Conservation (phyloP, 116 monocot species). For the Dioscorea cayenensis region DNA sequence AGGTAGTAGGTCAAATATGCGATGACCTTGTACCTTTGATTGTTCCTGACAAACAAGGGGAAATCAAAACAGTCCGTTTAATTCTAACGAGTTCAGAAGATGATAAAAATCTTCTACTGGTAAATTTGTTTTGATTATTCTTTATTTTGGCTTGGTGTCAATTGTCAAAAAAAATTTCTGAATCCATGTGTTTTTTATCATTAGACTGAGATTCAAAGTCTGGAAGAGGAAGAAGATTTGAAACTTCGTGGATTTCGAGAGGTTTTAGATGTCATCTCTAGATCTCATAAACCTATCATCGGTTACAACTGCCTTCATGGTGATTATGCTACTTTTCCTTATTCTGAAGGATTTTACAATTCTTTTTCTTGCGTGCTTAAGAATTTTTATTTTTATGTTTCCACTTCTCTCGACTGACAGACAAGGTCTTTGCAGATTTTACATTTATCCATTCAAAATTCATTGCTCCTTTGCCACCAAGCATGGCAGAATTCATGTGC, state of each 20-base stretch:
- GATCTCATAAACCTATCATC: conserved; percentile 71
- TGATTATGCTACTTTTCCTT: conserved; percentile 17
- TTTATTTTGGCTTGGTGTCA: not conserved
- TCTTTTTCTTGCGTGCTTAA: not conserved
- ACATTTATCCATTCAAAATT: conserved; percentile 84
- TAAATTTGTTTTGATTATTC: conserved; percentile 10
- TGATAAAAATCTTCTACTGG: conserved; percentile 68
- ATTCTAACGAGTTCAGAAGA: conserved; percentile 71
- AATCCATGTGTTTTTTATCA: conserved; percentile 4
- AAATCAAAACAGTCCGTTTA: conserved; percentile 39
- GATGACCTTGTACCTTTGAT: conserved; percentile 67
- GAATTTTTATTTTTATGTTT: not conserved
- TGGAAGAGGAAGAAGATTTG: conserved; percentile 61
- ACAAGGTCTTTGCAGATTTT: conserved; percentile 47
- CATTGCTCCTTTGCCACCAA: conserved; percentile 65
- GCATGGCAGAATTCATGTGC: conserved; percentile 61
- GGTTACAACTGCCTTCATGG: conserved; percentile 69
- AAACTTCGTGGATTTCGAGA: conserved; percentile 77
- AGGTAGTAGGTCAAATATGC: conserved; percentile 45
- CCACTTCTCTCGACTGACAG: not conserved
- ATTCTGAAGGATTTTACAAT: not conserved
- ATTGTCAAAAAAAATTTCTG: not conserved
- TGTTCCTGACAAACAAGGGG: conserved; percentile 42
- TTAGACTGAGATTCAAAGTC: conserved; percentile 52
- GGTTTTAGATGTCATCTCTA: conserved; percentile 76